Evolutionary conservation across 169 alveolate species (phyloP), one percentile per base, ranked within the genome.

Genomic region (Miamiensis avidus): DNA sequence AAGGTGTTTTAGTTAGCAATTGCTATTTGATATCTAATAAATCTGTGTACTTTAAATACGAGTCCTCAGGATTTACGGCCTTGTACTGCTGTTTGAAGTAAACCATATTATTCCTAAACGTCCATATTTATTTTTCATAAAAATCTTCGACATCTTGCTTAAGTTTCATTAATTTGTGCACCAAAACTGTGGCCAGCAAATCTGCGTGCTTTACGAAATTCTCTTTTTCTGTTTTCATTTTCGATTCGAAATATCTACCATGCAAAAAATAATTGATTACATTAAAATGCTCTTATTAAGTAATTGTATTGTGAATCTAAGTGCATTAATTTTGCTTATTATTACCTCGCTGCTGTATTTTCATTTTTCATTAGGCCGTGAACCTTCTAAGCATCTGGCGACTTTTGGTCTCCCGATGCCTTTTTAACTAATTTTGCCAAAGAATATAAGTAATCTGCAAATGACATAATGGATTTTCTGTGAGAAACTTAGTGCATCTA

Each of bases 61-160:
- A 77, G 29, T 84, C 89, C 49, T 77, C 84, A 78, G 89, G 89
- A 78, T 84, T 84, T 69, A 76, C 49, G 29, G 49, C 74, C 77
- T 76, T 32, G 33, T 84, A 84, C 33, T 84, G 65, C 65, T 79
- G 31, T 79, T 84, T 84, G 29, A 84, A 84, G 49, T 65, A 84
- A 77, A 65, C 65, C 74, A 84, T 76, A 84, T 84, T 84, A 72
- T 65, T 65, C 30, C 81, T 76, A 73, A 65, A 84, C 0, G 77
- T 84, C 33, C 77, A 49, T 33, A 84, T 31, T 32, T 84, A 65
- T 73, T 84, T 76, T 30, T 65, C 65, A 69, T 77, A 78, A 74
- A 76, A 84, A 64, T 49, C 65, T 29, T 76, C 83, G 31, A 73
- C 75, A 28, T 74, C 34, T 74, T 84, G 65, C 69, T 77, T 84